phyloP scores from a whole-genome alignment of 169 alveolate species.

The Plasmodium coatneyi region DNA sequence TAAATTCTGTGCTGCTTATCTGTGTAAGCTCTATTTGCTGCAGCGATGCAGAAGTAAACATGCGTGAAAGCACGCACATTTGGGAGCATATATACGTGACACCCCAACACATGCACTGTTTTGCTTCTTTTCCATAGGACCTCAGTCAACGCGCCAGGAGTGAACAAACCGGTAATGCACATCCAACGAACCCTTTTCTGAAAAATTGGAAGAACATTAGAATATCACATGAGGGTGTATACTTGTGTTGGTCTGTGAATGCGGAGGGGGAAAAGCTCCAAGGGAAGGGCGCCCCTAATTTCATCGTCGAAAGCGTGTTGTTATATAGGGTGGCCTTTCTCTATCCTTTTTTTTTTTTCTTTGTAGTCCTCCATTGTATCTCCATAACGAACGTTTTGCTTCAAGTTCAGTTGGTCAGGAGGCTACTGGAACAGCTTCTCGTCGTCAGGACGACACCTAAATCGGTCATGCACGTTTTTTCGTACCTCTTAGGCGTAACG shows the following conservation, averaged over 20 bases:
- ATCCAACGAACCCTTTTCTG: background rate
- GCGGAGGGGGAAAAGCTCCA: background rate
- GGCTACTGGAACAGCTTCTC: constrained; percentile 78
- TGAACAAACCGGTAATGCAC: constrained; percentile 28
- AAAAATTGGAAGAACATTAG: background rate
- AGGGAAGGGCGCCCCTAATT: background rate
- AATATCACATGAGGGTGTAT: background rate
- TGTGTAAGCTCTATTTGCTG: constrained; percentile 50
- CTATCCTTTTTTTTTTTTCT: background rate
- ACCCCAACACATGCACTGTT: background rate
- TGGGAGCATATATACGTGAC: background rate
- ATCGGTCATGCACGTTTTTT: constrained; percentile 79
- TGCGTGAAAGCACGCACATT: background rate
- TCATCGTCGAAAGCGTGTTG: constrained; percentile 1
- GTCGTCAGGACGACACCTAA: constrained; percentile 77
- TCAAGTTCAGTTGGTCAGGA: constrained; percentile 76
- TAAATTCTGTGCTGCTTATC: constrained; percentile 74
- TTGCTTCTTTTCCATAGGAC: constrained; percentile 32
- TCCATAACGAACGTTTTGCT: constrained; percentile 75
- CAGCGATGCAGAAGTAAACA: background rate
- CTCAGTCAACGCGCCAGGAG: background rate
- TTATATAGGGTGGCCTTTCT: background rate
- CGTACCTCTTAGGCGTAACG: constrained; percentile 82
- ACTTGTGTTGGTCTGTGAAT: background rate
- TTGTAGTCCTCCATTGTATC: constrained; percentile 6